Base-by-base conservation (phyloP, 176 grass and related monocot species). In the Triticum aestivum region DNA sequence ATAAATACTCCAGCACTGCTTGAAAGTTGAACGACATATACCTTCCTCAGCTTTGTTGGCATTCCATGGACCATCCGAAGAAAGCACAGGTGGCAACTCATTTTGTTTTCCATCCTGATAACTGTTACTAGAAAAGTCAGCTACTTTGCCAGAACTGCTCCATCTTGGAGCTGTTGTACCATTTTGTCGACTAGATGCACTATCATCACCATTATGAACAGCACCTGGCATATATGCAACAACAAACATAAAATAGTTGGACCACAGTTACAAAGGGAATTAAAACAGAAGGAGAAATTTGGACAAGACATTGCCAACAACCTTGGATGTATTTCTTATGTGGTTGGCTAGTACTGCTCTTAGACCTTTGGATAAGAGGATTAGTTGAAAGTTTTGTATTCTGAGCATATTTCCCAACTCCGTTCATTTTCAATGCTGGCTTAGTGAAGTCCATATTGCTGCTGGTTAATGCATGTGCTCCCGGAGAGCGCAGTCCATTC, bases 261-360 rank as follows among this genome's bases (percentile, higher is more conserved):
- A 44, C 27, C 18, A 63, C 61, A 80, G 12, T 74, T 63, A 20
- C 56, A 64, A n/a, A 84, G 3, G 13, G 21, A 63, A 79, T 42
- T 52, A 56, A 62, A 88, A 37, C 65, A 42, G 68, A 80, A 88
- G 29, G 34, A 87, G 61, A 64, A 76, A 87, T 79, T 83, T 80
- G 42, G 54, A 71, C 39, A 84, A 63, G 61, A 79, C 17, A 84
- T 65, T 52, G n/a, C 51, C n/a, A 37, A 69, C 65, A 87, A 99
- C 97, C 97, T 99, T 96, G 97, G 68, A 65, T 87, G 30, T 79
- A 82, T 69, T 90, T 99, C 38, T 83, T 85, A 52, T 92, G 89
- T 27, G 67, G 37, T 85, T 92, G 90, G 47, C 73, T 84, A 45
- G 61, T 76, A 33, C 80, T 82, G 76, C 73, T 99, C 75, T 75